Evolutionary conservation across 2,329 filamentous ascomycete species (phyloP).

Genomic region (Diaporthe citrichinensis): DNA sequence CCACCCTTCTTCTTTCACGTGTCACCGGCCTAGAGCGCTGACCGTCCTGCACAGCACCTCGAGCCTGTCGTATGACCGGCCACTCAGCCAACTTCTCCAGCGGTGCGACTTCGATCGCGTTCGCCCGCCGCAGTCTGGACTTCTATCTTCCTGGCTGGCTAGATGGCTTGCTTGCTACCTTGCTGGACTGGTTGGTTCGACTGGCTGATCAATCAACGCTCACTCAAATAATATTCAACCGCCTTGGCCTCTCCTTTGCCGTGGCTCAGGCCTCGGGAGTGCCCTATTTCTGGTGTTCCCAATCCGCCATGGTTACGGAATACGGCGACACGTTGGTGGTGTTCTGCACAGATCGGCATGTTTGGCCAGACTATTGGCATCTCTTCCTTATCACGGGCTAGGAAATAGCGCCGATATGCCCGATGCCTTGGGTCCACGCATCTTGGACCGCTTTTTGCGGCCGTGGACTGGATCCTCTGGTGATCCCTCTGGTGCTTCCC

Average conservation of each 20-base stretch:
- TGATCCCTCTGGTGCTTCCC: not conserved
- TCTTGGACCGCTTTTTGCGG: constrained; percentile 20
- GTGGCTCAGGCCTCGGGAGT: constrained; percentile 17
- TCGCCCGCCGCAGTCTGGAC: not conserved
- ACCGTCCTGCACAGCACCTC: constrained; percentile 5
- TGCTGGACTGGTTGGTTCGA: not conserved
- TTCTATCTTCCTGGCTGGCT: not conserved
- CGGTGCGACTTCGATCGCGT: constrained; percentile 4
- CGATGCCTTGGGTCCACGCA: not conserved
- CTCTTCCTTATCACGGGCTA: constrained; percentile 19
- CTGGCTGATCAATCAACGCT: not conserved
- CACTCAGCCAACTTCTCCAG: constrained; percentile 19
- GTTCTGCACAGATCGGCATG: constrained; percentile 29
- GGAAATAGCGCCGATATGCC: constrained; percentile 15
- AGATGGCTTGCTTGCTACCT: not conserved
- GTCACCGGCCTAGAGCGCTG: constrained; percentile 2
- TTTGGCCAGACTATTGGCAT: constrained; percentile 23
- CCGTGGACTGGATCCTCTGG: not conserved
- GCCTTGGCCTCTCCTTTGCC: not conserved
- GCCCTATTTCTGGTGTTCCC: constrained; percentile 4
- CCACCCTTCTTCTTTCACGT: not conserved
- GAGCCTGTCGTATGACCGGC: constrained; percentile 17
- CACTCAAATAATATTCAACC: not conserved
- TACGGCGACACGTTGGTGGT: constrained; percentile 6
- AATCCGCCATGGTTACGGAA: constrained; percentile 12